Evolutionary conservation across 192 early-diverging fungal species (phyloP).

Genomic region (Coemansia furcata): DNA sequence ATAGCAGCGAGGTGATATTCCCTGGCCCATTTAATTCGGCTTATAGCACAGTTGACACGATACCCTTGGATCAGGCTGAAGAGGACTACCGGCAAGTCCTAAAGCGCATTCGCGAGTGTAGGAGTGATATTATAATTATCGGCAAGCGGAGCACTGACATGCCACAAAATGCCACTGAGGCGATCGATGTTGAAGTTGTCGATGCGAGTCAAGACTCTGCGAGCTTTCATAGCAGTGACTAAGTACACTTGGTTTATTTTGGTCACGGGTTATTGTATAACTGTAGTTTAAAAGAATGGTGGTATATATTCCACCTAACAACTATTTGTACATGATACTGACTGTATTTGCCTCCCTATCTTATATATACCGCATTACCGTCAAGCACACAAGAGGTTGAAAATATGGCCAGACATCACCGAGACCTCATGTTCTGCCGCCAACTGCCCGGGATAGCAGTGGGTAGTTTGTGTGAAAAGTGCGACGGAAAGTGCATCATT

Average conservation of each 20-base stretch:
- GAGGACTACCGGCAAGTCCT: slow-evolving; percentile 41
- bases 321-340: background rate
- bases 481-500: slow-evolving; percentile 92
- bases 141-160: slow-evolving; percentile 25
- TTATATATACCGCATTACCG: background rate
- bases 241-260: background rate
- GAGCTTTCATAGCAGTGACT: slow-evolving; percentile 28
- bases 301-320: background rate
- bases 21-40: slow-evolving; percentile 33
- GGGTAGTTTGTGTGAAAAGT: slow-evolving; percentile 50
- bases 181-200: slow-evolving; percentile 24
- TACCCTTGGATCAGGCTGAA: slow-evolving; percentile 41
- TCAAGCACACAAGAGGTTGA: background rate
- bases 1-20: slow-evolving; percentile 14
- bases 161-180: background rate
- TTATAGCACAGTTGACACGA: slow-evolving; percentile 42
- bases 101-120: slow-evolving; percentile 21
- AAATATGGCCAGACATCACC: slow-evolving; percentile 77
- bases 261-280: background rate
- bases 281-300: background rate
- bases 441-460: slow-evolving; percentile 85
- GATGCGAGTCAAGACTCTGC: slow-evolving; percentile 14
- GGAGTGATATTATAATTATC: slow-evolving; percentile 15
- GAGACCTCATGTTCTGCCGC: slow-evolving; percentile 93
- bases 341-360: no score